Conservation (phyloP, 208 protist genomes). For the Porcisia hertigi region DNA sequence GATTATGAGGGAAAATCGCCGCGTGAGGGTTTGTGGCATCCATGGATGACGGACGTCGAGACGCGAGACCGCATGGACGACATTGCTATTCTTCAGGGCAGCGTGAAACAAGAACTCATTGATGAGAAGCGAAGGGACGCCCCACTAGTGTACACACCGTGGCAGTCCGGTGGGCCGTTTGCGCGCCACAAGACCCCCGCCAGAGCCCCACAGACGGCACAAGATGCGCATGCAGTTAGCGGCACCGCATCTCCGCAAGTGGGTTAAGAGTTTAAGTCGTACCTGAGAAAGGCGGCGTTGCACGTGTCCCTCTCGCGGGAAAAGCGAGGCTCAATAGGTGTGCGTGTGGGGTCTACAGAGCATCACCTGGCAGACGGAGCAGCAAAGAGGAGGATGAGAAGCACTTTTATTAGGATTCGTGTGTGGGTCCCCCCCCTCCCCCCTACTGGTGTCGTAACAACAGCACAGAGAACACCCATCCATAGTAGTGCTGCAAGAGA, state of each 20-base stretch:
- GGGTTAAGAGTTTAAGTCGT: background rate
- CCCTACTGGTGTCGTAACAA: background rate
- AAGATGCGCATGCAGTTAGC: background rate
- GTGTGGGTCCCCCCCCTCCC: no score
- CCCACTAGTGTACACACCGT: slow-evolving; percentile 74
- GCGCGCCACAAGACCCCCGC: slow-evolving; percentile 35
- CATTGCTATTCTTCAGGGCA: slow-evolving; percentile 79
- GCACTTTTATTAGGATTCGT: background rate
- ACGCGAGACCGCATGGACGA: slow-evolving; percentile 79
- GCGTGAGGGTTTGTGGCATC: slow-evolving; percentile 65
- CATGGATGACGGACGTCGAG: slow-evolving; percentile 68
- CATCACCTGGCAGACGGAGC: background rate
- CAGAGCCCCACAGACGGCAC: slow-evolving; percentile 1
- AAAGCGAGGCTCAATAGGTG: background rate
- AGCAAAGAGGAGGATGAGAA: background rate
- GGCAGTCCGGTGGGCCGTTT: slow-evolving; percentile 82
- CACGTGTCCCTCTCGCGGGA: background rate
- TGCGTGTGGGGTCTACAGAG: background rate
- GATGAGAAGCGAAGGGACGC: slow-evolving; percentile 61
- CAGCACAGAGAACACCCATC: background rate
- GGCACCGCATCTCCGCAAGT: background rate
- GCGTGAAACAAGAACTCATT: slow-evolving; percentile 58
- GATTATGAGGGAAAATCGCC: slow-evolving; percentile 33
- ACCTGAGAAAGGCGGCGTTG: background rate
- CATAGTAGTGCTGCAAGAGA: no score